Evolutionary conservation across 345 rosid genomes (phyloP), one percentile per base, ranked within the genome.

Genomic region (Dipteronia dyeriana): DNA sequence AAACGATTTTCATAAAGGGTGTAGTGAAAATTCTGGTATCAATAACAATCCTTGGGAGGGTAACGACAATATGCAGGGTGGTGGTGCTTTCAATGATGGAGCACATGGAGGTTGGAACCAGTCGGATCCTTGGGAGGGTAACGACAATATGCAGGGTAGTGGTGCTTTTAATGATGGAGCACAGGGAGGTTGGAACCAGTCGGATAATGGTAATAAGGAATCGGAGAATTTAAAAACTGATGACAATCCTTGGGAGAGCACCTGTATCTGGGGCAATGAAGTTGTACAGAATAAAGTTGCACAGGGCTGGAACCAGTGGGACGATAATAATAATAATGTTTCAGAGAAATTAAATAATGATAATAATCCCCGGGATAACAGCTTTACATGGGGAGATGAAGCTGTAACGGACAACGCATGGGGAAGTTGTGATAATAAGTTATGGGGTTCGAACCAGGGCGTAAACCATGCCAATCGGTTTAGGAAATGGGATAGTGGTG

Each of bases 221-320:
- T 43, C 75, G 1, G 68, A 31, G 63, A 54, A 78, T 75, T 26
- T 29, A 16, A 82, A 74, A 22, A 64, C 70, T 22, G 71, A 71
- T 66, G 80, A 64, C 63, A 80, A 85, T 67, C 81, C 87, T 31
- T 87, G 93, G 97, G 92, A 88, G 66, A 74, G 51, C 43, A 73
- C 79, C 85, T 43, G 29, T 78, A 53, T 81, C 66, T 71, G 45
- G 81, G 76, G 66, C 51, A 74, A 82, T 79, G 81, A 80, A 80
- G 79, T 54, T 74, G 81, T 16, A 20, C 76, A 78, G 71, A 83
- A 73, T 71, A 60, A 86, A 45, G 79, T 10, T 34, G 38, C 38
- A 69, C 38, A 82, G 79, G 85, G 74, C 57, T 72, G 41, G 79
- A 76, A 75, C 66, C 76, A 57, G 25, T 23, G 69, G 70, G 78